A percentile compares a stretch with the other conserved stretches of the same genome.
These are phyloP conservation scores for Beauveria sp. DNA, from an alignment of 2,329 filamentous ascomycete species.

Conservation along the genomic window DNA sequence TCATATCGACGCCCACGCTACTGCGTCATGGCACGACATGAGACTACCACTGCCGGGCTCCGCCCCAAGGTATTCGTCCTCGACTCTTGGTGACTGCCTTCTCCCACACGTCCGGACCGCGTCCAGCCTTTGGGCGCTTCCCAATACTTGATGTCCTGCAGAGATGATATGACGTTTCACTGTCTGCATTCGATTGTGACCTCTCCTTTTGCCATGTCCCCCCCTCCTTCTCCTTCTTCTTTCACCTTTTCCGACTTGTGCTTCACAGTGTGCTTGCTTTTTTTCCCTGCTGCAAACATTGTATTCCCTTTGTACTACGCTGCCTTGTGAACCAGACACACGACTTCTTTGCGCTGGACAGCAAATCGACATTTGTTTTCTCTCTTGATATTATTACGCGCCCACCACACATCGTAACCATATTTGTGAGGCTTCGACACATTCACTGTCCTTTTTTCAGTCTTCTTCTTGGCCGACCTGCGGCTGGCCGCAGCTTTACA, in stretches of 20 bases:
- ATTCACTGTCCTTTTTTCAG: background rate
- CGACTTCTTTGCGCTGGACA: background rate
- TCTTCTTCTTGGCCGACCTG: background rate
- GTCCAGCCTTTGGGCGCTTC: background rate
- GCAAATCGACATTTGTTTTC: background rate
- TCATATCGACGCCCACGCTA: background rate
- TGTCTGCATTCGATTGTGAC: background rate
- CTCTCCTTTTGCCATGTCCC: background rate
- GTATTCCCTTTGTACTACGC: background rate
- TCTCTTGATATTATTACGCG: background rate
- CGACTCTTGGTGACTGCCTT: background rate
- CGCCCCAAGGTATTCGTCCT: background rate
- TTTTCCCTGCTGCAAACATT: background rate
- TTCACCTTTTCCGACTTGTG: conserved; percentile 1
- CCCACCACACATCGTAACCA: background rate
- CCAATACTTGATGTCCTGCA: background rate
- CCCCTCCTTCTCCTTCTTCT: conserved; percentile 4
- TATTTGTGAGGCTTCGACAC: background rate
- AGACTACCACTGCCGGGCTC: no score
- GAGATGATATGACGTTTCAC: background rate
- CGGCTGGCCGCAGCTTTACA: conserved; percentile 5
- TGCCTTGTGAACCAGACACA: conserved; percentile 2
- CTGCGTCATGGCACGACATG: background rate
- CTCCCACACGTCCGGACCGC: background rate
- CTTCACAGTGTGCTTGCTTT: background rate